A percentile compares a stretch with the other conserved stretches of the same genome.
Conservation (phyloP, 176 grass and related monocot genomes). For the Oryza meyeriana region DNA sequence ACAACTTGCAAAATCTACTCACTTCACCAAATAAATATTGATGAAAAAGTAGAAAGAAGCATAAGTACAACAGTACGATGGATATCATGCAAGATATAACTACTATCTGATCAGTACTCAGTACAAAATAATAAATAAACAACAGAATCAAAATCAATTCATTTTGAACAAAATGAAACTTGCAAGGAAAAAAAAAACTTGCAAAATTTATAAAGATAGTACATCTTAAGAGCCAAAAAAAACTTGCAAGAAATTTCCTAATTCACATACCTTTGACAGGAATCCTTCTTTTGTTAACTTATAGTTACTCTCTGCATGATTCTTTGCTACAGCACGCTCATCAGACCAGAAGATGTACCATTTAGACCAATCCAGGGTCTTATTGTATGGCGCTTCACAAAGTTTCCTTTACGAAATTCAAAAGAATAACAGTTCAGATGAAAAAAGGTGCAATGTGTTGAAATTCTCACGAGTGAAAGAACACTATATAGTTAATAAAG, state of each 20-base stretch:
- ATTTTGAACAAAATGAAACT: constrained; percentile 4
- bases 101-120: constrained; percentile 5
- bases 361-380: constrained; percentile 97
- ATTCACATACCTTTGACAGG: constrained; percentile 74
- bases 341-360: constrained; percentile 98
- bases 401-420: constrained; percentile 69
- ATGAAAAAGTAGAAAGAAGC: neutral
- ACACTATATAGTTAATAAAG: constrained; percentile 21
- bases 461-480: constrained; percentile 4
- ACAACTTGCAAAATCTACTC: neutral
- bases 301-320: constrained; percentile 92
- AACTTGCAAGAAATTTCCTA: neutral
- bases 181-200: neutral
- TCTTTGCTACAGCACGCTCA: constrained; percentile 91
- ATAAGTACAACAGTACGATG: neutral
- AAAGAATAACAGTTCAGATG: constrained; percentile 21
- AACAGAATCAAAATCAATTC: neutral
- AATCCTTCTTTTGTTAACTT: constrained; percentile 87
- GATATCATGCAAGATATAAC: constrained; percentile 36
- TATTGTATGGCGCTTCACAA: constrained; percentile 84
- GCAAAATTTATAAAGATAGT: neutral
- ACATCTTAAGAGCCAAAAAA: neutral
- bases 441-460: neutral
- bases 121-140: constrained; percentile 27
- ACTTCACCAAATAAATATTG: neutral